Evolutionary conservation across 2,329 filamentous ascomycete genomes (phyloP).

Genomic region (Lasiodiplodia citricola): DNA sequence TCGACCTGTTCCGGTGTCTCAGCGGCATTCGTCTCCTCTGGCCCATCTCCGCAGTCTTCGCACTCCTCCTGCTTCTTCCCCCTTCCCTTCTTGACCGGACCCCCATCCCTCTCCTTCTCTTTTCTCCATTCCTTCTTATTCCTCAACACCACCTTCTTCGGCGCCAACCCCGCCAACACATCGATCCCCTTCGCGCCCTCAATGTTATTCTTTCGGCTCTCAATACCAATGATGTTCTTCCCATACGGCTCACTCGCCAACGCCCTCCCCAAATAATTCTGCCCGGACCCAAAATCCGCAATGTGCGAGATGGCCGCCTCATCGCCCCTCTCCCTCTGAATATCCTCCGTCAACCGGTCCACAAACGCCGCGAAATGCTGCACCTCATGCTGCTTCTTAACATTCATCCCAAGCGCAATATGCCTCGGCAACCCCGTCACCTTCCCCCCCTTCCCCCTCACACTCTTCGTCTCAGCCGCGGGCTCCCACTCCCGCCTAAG

Average conservation of each 20-base stretch:
- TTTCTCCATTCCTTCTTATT: slow-evolving; percentile 80
- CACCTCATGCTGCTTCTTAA: slow-evolving; percentile 95
- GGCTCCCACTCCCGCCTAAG: slow-evolving; percentile 65
- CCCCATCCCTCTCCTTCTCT: slow-evolving; percentile 33
- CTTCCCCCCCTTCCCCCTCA: background rate
- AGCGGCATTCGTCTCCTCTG: background rate
- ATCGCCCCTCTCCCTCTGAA: slow-evolving; percentile 37
- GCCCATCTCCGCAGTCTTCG: slow-evolving; percentile 14
- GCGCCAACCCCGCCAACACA: slow-evolving; percentile 75
- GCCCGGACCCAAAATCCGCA: slow-evolving; percentile 94
- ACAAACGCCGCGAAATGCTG: slow-evolving; percentile 88
- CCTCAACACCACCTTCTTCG: slow-evolving; percentile 73
- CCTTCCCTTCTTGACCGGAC: slow-evolving; percentile 44
- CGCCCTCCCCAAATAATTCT: slow-evolving; percentile 92
- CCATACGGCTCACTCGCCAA: slow-evolving; percentile 86
- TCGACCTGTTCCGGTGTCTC: background rate
- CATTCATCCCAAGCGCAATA: slow-evolving; percentile 88
- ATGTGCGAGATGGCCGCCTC: slow-evolving; percentile 73
- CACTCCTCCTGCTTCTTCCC: slow-evolving; percentile 29
- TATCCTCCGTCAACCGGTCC: slow-evolving; percentile 65
- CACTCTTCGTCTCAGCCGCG: background rate
- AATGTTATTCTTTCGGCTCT: slow-evolving; percentile 86
- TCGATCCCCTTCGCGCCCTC: slow-evolving; percentile 83
- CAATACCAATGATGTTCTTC: slow-evolving; percentile 85
- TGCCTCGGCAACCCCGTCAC: slow-evolving; percentile 57